Percentiles rank a stretch among this genome's conserved stretches.
Conservation (phyloP, 1,284 basidiomycete genomes). For the Vanrija sp. region DNA sequence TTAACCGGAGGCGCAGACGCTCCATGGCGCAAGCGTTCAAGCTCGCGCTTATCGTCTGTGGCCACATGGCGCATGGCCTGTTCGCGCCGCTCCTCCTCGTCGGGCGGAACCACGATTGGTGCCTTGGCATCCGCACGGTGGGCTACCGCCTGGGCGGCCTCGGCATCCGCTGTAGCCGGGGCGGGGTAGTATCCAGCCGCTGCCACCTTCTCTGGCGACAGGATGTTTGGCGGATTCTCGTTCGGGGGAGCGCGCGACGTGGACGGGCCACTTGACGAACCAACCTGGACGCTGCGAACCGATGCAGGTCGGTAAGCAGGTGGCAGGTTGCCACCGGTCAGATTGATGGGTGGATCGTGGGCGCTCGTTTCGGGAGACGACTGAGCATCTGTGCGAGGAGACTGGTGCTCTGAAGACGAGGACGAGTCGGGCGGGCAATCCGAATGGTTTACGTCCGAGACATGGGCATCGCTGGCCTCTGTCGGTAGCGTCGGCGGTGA, state of each 20-base stretch:
- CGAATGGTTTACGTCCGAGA: background rate
- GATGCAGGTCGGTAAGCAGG: slow-evolving; percentile 47
- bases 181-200: slow-evolving; percentile 47
- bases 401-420: background rate
- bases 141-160: slow-evolving; percentile 39
- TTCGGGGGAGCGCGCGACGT: slow-evolving; percentile 1
- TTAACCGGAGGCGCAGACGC: slow-evolving; percentile 39
- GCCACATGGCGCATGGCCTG: slow-evolving; percentile 35
- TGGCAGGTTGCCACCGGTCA: slow-evolving; percentile 24
- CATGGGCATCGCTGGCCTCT: background rate
- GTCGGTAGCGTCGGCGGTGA: background rate
- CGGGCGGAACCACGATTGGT: slow-evolving; percentile 9
- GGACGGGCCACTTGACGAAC: slow-evolving; percentile 1
- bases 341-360: no score
- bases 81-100: slow-evolving; percentile 9
- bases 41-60: slow-evolving; percentile 46
- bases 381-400: background rate
- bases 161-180: slow-evolving; percentile 44
- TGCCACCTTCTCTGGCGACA: slow-evolving; percentile 35
- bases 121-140: slow-evolving; percentile 39
- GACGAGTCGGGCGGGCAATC: background rate
- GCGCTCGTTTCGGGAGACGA: background rate
- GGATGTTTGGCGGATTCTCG: background rate
- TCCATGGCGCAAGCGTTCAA: slow-evolving; percentile 41
- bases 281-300: slow-evolving; percentile 21